phyloP scores from a whole-genome alignment of 306 rosid species.

The Cucurbita pepo region DNA sequence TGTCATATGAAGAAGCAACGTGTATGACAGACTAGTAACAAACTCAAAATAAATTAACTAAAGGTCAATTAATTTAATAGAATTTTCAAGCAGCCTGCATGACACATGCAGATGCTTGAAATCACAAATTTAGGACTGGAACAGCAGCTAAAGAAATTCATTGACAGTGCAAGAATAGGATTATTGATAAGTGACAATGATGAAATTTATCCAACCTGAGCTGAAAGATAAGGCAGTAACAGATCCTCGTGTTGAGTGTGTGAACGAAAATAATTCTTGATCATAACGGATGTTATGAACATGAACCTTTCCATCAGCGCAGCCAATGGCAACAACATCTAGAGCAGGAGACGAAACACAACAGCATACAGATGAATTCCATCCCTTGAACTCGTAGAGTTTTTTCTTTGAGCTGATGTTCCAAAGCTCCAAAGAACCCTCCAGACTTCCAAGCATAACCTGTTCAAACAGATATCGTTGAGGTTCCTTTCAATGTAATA shows the following conservation, averaged over 20 bases:
- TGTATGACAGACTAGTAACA: not conserved
- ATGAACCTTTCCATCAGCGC: slow-evolving; percentile 73
- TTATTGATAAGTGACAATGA: not conserved
- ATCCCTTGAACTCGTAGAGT: slow-evolving; percentile 75
- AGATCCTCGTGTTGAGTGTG: slow-evolving; percentile 84
- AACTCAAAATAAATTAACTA: not conserved
- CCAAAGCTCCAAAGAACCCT: slow-evolving; percentile 89
- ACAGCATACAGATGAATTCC: slow-evolving; percentile 63
- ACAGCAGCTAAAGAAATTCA: not conserved
- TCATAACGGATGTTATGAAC: slow-evolving; percentile 66
- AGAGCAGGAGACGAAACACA: slow-evolving; percentile 86
- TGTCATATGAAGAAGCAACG: not conserved
- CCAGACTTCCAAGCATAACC: slow-evolving; percentile 79
- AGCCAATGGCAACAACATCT: slow-evolving; percentile 85
- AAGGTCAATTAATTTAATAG: not conserved
- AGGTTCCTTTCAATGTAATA: not conserved
- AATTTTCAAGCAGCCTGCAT: too few relatives aligned
- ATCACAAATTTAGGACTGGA: not conserved
- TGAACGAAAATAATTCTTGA: slow-evolving; percentile 62
- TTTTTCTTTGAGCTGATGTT: slow-evolving; percentile 71
- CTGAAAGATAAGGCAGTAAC: slow-evolving; percentile 84
- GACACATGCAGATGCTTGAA: not conserved
- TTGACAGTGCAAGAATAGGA: not conserved
- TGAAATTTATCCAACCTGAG: slow-evolving; percentile 33
- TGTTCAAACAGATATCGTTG: slow-evolving; percentile 18